A percentile compares a stretch with the other conserved stretches of the same genome.
phyloP scores from a whole-genome alignment of 495 filamentous ascomycete genomes.

The Penicillium malachiteum region DNA sequence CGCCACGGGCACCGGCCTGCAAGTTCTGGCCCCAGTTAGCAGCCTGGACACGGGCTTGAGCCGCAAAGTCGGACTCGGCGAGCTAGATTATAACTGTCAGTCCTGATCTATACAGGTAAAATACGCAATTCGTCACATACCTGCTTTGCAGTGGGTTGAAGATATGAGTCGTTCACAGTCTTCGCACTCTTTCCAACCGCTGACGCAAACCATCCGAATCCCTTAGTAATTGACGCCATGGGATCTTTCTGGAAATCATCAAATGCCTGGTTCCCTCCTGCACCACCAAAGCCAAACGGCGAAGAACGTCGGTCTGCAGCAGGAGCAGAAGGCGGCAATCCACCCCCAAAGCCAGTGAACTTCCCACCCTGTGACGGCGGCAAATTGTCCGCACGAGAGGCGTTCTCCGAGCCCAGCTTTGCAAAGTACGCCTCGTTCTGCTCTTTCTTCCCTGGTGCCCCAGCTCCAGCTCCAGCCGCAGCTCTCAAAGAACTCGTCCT shows the following conservation, averaged over 20 bases:
- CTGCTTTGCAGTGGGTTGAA: slow-evolving; percentile 87
- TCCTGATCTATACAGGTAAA: background rate
- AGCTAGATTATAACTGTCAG: slow-evolving; percentile 38
- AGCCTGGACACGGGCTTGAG: slow-evolving; percentile 74
- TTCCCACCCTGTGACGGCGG: slow-evolving; percentile 90
- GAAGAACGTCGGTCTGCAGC: slow-evolving; percentile 23
- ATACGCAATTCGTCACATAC: slow-evolving; percentile 43
- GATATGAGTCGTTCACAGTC: slow-evolving; percentile 81
- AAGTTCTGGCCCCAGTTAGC: slow-evolving; percentile 61
- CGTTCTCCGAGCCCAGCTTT: slow-evolving; percentile 76
- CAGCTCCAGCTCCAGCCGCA: slow-evolving; percentile 7
- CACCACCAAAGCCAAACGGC: slow-evolving; percentile 24
- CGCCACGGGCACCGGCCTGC: slow-evolving; percentile 65
- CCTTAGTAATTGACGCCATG: slow-evolving; percentile 81
- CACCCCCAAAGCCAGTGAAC: slow-evolving; percentile 85
- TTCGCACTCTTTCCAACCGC: slow-evolving; percentile 86
- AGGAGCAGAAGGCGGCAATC: slow-evolving; percentile 41
- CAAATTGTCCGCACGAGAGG: slow-evolving; percentile 65
- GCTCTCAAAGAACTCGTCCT: slow-evolving; percentile 22
- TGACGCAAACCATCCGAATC: slow-evolving; percentile 89
- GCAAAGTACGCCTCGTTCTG: slow-evolving; percentile 90
- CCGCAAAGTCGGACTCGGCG: slow-evolving; percentile 82
- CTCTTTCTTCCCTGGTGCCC: slow-evolving; percentile 47
- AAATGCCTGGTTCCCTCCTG: slow-evolving; percentile 55
- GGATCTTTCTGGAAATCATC: slow-evolving; percentile 92